phyloP scores from a whole-genome alignment of 768 basidiomycete species.

The Kwoniella sp. region DNA sequence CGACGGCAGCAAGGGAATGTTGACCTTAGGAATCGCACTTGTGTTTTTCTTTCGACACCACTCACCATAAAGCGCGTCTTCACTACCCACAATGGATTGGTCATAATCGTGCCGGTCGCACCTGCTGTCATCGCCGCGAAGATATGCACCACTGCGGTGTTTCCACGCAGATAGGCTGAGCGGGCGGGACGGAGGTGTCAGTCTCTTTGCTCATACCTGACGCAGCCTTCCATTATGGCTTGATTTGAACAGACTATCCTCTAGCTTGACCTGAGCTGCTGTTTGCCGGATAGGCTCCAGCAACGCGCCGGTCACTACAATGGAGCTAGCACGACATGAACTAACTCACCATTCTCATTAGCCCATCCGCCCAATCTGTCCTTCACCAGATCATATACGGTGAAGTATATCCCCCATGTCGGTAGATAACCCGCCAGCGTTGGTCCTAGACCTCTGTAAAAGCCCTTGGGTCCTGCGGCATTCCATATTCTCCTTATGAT shows the following conservation, averaged over 20 bases:
- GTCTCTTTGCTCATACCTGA: no score
- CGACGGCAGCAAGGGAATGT: no score
- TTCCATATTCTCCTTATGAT: conserved; percentile 64
- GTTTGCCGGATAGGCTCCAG: no score
- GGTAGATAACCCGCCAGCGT: conserved; percentile 96
- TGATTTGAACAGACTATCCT: no score
- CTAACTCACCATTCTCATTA: conserved; percentile 56
- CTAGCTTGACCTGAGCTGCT: no score
- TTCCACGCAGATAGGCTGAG: conserved; percentile 4
- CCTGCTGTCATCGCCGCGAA: conserved; percentile 95
- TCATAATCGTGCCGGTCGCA: conserved; percentile 85
- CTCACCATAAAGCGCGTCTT: conserved; percentile 98
- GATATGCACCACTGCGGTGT: conserved; percentile 63
- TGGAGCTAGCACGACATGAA: no score
- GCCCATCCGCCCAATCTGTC: conserved; percentile 71
- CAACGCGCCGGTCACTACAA: no score
- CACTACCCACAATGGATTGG: conserved; percentile 97
- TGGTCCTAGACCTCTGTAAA: conserved; percentile 96
- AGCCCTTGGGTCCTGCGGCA: conserved; percentile 77
- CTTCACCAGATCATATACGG: conserved; percentile 96
- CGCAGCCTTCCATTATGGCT: no score
- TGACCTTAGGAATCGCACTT: no score
- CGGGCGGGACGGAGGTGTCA: no score
- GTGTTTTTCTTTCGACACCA: neutral
- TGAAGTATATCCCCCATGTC: conserved; percentile 99